Base-by-base conservation (phyloP, 768 basidiomycete genomes). In the Cytidiella melzeri region DNA sequence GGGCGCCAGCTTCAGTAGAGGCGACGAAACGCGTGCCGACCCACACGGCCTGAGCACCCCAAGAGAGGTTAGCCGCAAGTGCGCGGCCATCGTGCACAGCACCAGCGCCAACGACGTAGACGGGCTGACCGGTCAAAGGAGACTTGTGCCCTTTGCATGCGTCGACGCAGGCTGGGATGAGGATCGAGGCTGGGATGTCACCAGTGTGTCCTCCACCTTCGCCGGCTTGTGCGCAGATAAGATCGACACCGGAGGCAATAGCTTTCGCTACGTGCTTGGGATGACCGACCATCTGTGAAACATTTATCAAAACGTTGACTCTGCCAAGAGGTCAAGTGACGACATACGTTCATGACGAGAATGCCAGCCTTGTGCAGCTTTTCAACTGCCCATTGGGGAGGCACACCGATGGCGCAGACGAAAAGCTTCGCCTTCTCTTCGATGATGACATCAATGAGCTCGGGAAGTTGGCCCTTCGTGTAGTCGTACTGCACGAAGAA, bases 161-260 rank as follows among this genome's bases (percentile, higher is more conserved):
- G 59, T 94, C 92, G 41, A 95, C 91, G 58, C 87, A 89, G 0
- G 91, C 91, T 7, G 92, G 92, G 52, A 97, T 91, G 56, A 97
- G 80, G 62, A 97, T 79, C 12, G 84, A 83, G 2, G 87, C 84
- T 1, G 92, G 79, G 7, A 84, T 80, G 54, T 88, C 83, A 20
- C 93, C 93, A 0, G 93, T 95, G 47, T 48, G 47, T 11, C 34
- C 38, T 12, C 92, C 91, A 30, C 88, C 93, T 68, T 96, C 93
- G 21, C 91, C 89, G 2, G 86, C 92, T 68, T 95, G 92, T 3
- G 92, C 92, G 59, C 93, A 96, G 62, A 97, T 94, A 52, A 97
- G 72, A 61, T 97, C 93, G 26, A 90, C 87, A 28, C 93, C 94
- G 28, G 74, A 84, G 3, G 76, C 87, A 26, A 95, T 76, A 6